Base-by-base conservation (phyloP, 805 yeast species). In the Zygoascus bituminiphila region DNA sequence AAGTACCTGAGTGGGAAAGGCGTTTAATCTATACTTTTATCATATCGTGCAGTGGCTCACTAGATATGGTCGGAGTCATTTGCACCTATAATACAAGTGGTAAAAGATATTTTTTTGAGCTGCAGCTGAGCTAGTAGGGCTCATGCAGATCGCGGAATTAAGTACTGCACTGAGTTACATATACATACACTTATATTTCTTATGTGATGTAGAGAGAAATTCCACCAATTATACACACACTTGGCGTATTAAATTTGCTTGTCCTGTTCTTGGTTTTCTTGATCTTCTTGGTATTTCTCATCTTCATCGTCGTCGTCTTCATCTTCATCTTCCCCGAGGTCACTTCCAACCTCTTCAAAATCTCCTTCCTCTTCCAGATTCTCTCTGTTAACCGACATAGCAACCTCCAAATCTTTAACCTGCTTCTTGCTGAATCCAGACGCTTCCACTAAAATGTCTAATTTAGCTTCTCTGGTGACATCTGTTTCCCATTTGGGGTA, bases 371-470 rank as follows among this genome's bases (percentile, higher is more conserved):
- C 65, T 38, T 75, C 81, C 37, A 76, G 77, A 31, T 54, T 56
- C 47, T 62, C 67, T 35, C 63, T 54, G 14, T 63, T 62, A 10
- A 58, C 68, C 35, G 75, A 74, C 45, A 88, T 79, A 1, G 95
- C 96, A 36, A 71, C 74, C 62, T 88, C 96, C 57, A 88, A 72
- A 47, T 84, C 89, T 58, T 75, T 73, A 17, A 74, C 69, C 55
- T 74, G 75, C 62, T 77, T 77, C 57, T 77, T 77, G 52, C 73
- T 73, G 49, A 75, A 88, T 0, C 99, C 99, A 0, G 96, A 87
- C 0, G 98, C 98, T 58, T 84, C 82, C 2, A 93, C 94, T 54
- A 82, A 79, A n/a, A 79, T 75, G 68, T 93, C 99, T 55, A 93
- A 73, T 51, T 77, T 76, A 39, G 76, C 83, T 5, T 65, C 68